A percentile compares a stretch with the other conserved stretches of the same genome.
These are phyloP conservation scores for Friedmanniomyces endolithicus DNA, from an alignment of 495 filamentous ascomycete genomes.

Conservation along the genomic window DNA sequence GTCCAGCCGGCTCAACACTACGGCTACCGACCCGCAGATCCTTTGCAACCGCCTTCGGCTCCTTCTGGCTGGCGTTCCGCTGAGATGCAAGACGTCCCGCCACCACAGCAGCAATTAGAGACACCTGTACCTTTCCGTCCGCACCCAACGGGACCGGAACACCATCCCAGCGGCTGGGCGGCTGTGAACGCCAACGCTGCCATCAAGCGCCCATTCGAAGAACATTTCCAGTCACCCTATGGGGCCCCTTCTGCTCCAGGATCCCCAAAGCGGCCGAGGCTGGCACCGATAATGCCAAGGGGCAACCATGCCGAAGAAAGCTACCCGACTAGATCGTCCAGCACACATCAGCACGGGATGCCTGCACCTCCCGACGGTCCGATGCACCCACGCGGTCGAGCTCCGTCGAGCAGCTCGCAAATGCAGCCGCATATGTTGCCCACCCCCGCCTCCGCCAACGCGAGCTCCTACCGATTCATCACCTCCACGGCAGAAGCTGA, in stretches of 20 bases:
- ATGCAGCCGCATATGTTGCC: conserved; percentile 16
- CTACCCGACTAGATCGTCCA: conserved; percentile 1
- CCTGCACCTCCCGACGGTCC: conserved; percentile 3
- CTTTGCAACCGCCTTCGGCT: conserved; percentile 16
- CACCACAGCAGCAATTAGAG: conserved; percentile 12
- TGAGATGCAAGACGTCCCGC: conserved; percentile 6
- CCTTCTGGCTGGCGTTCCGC: conserved; percentile 13
- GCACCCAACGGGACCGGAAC: conserved; percentile 3
- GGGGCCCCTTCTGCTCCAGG: conserved; percentile 14
- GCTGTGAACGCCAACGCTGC: no score
- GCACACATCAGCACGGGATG: neutral
- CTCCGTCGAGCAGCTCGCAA: conserved; percentile 7
- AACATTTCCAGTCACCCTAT: conserved; percentile 4
- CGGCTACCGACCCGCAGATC: neutral
- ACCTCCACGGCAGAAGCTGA: conserved; percentile 21
- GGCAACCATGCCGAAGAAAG: conserved; percentile 4
- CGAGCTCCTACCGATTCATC: conserved; percentile 19
- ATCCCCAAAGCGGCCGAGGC: conserved; percentile 30
- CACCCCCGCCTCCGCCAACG: conserved; percentile 8
- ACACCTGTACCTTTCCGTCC: neutral
- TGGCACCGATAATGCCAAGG: conserved; percentile 27
- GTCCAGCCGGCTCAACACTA: neutral
- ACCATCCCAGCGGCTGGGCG: neutral
- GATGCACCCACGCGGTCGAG: conserved; percentile 1
- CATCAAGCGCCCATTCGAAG: conserved; percentile 12